A percentile compares a stretch with the other conserved stretches of the same genome.
Evolutionary conservation across 345 rosid species (phyloP).

Genomic region (Syzygium jambos): DNA sequence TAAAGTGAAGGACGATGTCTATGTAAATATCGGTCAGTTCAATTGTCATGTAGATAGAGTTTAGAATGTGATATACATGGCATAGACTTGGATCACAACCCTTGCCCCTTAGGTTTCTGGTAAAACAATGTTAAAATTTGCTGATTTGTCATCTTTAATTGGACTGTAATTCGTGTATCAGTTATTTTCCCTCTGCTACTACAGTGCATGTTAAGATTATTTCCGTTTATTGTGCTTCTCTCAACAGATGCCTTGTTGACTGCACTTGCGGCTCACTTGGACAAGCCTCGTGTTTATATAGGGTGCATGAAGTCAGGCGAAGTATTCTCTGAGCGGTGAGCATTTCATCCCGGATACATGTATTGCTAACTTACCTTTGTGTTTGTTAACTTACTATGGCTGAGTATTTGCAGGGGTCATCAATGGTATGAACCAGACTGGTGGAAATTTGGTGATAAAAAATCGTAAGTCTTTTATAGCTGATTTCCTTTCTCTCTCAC

Average conservation of each 20-base stretch:
- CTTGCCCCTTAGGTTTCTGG: neutral
- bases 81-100: neutral
- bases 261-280: slow-evolving; percentile 24
- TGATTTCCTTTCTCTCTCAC: neutral
- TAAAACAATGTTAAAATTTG: neutral
- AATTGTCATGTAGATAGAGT: neutral
- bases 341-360: neutral
- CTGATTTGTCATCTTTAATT: neutral
- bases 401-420: slow-evolving; percentile 9
- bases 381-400: neutral
- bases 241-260: slow-evolving; percentile 19
- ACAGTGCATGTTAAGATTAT: neutral
- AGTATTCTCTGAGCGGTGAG: slow-evolving; percentile 36
- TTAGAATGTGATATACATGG: neutral
- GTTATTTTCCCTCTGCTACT: neutral
- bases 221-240: neutral
- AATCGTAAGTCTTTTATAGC: slow-evolving; percentile 21
- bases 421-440: slow-evolving; percentile 51
- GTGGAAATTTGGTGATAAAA: slow-evolving; percentile 79
- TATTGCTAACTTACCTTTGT: neutral
- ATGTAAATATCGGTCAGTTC: slow-evolving; percentile 30
- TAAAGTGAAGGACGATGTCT: slow-evolving; percentile 41
- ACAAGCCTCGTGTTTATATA: slow-evolving; percentile 54
- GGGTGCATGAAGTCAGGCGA: slow-evolving; percentile 71
- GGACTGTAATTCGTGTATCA: neutral